A percentile compares a stretch with the other conserved stretches of the same genome.
Conservation (phyloP, 768 basidiomycete genomes). For the Boletus bicolor region DNA sequence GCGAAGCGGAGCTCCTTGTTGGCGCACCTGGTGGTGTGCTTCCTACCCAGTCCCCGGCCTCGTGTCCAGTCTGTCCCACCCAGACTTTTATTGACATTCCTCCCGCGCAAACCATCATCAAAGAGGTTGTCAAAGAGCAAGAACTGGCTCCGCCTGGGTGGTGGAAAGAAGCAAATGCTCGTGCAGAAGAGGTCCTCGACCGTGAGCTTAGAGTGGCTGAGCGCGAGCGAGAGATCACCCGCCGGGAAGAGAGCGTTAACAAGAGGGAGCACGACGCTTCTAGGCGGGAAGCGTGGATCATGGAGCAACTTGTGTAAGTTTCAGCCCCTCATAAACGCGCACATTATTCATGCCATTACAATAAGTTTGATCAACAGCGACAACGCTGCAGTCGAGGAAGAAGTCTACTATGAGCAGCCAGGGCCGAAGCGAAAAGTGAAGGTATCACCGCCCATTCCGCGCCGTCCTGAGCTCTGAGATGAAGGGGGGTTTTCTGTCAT, state of each 20-base stretch:
- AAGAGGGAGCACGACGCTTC: constrained; percentile 85
- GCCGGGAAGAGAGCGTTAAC: constrained; percentile 82
- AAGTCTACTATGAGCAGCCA: constrained; percentile 73
- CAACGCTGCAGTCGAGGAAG: constrained; percentile 67
- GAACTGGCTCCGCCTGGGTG: constrained; percentile 78
- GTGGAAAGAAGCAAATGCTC: constrained; percentile 62
- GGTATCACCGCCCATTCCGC: constrained; percentile 81
- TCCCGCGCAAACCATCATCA: constrained; percentile 77
- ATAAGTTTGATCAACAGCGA: constrained; percentile 70
- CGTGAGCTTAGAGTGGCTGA: constrained; percentile 84
- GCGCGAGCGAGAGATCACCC: constrained; percentile 81
- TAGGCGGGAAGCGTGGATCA: constrained; percentile 85
- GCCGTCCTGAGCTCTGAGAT: constrained; percentile 93
- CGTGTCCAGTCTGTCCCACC: constrained; percentile 58
- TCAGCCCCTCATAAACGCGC: neutral
- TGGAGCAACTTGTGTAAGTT: constrained; percentile 86
- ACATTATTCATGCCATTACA: constrained; percentile 5
- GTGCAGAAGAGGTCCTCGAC: constrained; percentile 78
- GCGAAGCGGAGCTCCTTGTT: constrained; percentile 80
- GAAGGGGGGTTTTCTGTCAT: constrained; percentile 66
- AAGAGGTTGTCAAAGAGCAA: constrained; percentile 83
- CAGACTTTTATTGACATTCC: constrained; percentile 54
- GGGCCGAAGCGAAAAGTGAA: constrained; percentile 76
- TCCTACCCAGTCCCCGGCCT: constrained; percentile 46
- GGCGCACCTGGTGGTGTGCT: constrained; percentile 82